These are phyloP conservation scores for Cercospora brassicicola DNA, from an alignment of 2,329 filamentous ascomycete genomes.

Conservation along the genomic window DNA sequence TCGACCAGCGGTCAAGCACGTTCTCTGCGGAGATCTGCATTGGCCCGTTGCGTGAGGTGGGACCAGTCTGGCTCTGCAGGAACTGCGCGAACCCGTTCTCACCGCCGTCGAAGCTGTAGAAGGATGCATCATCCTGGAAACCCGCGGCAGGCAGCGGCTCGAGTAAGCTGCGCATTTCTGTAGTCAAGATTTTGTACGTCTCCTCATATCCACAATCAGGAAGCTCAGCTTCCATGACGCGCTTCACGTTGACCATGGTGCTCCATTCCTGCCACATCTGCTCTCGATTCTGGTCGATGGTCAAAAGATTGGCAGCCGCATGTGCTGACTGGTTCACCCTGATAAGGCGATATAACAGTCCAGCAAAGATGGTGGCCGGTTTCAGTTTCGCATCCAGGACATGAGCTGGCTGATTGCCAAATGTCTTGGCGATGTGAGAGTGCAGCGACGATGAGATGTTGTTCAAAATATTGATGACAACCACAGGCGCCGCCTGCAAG, in stretches of 20 bases:
- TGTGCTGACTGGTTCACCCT: constrained; percentile 92
- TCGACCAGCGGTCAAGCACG: constrained; percentile 75
- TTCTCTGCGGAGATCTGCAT: constrained; percentile 55
- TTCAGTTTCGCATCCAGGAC: constrained; percentile 84
- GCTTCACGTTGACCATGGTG: constrained; percentile 58
- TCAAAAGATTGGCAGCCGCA: constrained; percentile 88
- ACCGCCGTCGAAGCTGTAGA: constrained; percentile 47
- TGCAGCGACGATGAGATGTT: constrained; percentile 83
- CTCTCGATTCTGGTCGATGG: constrained; percentile 82
- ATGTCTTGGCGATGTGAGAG: constrained; percentile 77
- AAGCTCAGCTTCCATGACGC: constrained; percentile 58
- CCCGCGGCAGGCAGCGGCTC: constrained; percentile 59
- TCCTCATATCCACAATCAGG: constrained; percentile 56
- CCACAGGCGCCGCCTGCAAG: constrained; percentile 84
- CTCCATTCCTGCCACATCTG: constrained; percentile 96
- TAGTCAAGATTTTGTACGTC: constrained; percentile 56
- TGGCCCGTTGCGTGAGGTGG: constrained; percentile 27
- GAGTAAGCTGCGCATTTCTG: constrained; percentile 68
- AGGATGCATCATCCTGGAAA: constrained; percentile 41
- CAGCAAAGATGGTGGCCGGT: constrained; percentile 84
- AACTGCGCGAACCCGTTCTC: constrained; percentile 44
- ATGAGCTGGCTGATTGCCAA: constrained; percentile 79
- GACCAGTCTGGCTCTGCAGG: constrained; percentile 38
- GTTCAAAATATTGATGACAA: constrained; percentile 80
- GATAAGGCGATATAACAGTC: constrained; percentile 79